Evolutionary conservation across 1,284 basidiomycete species (phyloP), one percentile per base, ranked within the genome.

Genomic region (Pseudozyma pruni): DNA sequence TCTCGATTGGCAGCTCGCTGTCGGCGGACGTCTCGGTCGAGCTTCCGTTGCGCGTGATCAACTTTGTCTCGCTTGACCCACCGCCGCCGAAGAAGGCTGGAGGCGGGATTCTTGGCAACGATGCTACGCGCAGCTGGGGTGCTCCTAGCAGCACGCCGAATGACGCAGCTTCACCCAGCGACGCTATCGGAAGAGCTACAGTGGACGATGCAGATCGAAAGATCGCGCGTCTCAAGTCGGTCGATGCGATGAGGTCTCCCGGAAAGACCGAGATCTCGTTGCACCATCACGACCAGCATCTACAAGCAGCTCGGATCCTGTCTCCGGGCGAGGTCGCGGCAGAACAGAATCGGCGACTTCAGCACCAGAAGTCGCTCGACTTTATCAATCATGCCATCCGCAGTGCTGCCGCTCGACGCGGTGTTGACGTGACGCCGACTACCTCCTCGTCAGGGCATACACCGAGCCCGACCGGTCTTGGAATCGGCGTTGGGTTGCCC

Each of bases 1-100:
- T 94, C 22, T 88, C 88, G 1, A 84, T 92, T 44, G 88, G 88
- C 71, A 89, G 89, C 16, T 85, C 88, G 2, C 85, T 93, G 46
- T 86, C 87, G 2, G 85, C 89, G 4, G 89, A 90, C 58, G 83
- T 90, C 22, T 86, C 86, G 37, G 89, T 90, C 40, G 87, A 87
- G 29, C 83, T 93, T 11, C 92, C 92, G 0, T 83, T 93, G 60
- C 85, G 86, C 11, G 87, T 93, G 76, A 85, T 92, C 83, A 91
- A 90, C 80, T 90, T 91, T 81, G 83, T 91, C 19, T 93, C 92
- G 16, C 84, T 93, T 60, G 91, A 93, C 78, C 90, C 91, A 25
- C 89, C 89, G 16, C 88, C 89, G 37, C 53, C 69, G 4, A 78
- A 71, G 55, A 59, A 66, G 25, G 55, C 53, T 7, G 48, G 58